Evolutionary conservation across 176 grass and related monocot species (phyloP).

Genomic region (Urochloa ruziziensis): DNA sequence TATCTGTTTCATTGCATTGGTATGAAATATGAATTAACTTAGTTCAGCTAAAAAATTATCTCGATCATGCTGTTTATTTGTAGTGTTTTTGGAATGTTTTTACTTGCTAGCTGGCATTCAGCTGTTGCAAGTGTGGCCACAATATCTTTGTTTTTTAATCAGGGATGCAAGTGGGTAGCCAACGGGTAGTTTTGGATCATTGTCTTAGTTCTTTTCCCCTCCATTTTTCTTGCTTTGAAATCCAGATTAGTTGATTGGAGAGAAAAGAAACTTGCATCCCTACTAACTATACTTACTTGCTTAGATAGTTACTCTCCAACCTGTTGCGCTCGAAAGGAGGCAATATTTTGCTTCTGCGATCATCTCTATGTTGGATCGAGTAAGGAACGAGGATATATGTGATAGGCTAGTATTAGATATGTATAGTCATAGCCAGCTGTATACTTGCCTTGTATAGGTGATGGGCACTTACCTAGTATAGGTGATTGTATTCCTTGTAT

Average conservation of each 20-base stretch:
- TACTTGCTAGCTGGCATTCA: background rate
- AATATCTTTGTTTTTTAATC: background rate
- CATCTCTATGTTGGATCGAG: background rate
- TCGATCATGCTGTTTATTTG: no score
- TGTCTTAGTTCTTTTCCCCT: background rate
- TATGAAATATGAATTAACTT: constrained; percentile 1
- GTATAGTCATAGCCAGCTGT: no score
- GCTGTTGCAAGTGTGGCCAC: background rate
- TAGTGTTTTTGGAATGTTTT: background rate
- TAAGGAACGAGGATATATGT: no score
- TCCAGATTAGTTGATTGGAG: background rate
- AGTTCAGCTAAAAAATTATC: constrained; percentile 17
- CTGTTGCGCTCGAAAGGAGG: background rate
- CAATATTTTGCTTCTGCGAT: background rate
- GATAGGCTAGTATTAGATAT: no score
- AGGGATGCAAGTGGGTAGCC: background rate
- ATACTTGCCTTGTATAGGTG: no score
- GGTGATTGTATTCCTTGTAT: no score
- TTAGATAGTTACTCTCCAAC: background rate
- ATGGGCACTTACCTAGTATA: no score
- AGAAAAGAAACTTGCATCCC: background rate
- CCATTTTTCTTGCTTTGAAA: background rate
- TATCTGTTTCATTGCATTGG: background rate
- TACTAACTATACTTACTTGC: background rate
- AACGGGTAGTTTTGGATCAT: background rate